A percentile compares a stretch with the other conserved stretches of the same genome.
phyloP scores from a whole-genome alignment of 495 filamentous ascomycete genomes.

The Cercophora scortea region DNA sequence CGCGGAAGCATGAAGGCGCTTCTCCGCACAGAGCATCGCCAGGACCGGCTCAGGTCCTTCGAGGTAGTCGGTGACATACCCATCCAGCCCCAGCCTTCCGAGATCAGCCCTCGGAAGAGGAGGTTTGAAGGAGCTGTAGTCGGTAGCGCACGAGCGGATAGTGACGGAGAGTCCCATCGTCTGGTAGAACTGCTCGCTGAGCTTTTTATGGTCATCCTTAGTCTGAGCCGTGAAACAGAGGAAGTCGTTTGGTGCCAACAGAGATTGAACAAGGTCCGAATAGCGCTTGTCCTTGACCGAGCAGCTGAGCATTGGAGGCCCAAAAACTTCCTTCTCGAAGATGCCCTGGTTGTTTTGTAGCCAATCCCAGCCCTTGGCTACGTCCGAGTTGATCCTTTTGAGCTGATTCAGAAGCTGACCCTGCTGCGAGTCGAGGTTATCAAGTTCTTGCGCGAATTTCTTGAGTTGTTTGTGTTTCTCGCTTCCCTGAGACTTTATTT shows the following conservation, averaged over 20 bases:
- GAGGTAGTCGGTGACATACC: conserved; percentile 69
- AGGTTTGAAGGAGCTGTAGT: conserved; percentile 44
- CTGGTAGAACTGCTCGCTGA: conserved; percentile 47
- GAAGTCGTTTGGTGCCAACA: conserved; percentile 56
- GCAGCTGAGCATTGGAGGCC: conserved; percentile 75
- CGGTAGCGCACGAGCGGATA: conserved; percentile 48
- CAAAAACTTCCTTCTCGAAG: conserved; percentile 78
- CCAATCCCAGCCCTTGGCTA: conserved; percentile 69
- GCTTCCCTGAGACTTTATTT: conserved; percentile 13
- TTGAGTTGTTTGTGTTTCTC: conserved; percentile 13
- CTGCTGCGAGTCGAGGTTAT: conserved; percentile 59
- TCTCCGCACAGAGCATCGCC: conserved; percentile 72
- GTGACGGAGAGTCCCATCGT: conserved; percentile 55
- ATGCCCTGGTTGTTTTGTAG: conserved; percentile 58
- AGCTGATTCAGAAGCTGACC: conserved; percentile 68
- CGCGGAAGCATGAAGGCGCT: conserved; percentile 56
- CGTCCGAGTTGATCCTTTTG: conserved; percentile 47
- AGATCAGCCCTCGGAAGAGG: conserved; percentile 50
- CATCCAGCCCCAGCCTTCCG: conserved; percentile 58
- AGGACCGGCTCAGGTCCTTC: conserved; percentile 78
- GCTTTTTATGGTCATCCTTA: conserved; percentile 60
- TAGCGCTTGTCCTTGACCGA: conserved; percentile 69
- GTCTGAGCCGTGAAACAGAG: conserved; percentile 70
- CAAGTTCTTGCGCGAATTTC: conserved; percentile 42
- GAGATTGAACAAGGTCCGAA: conserved; percentile 64